These are phyloP conservation scores for Phlebiopsis gigantea DNA, from an alignment of 768 basidiomycete genomes.

Conservation along the genomic window DNA sequence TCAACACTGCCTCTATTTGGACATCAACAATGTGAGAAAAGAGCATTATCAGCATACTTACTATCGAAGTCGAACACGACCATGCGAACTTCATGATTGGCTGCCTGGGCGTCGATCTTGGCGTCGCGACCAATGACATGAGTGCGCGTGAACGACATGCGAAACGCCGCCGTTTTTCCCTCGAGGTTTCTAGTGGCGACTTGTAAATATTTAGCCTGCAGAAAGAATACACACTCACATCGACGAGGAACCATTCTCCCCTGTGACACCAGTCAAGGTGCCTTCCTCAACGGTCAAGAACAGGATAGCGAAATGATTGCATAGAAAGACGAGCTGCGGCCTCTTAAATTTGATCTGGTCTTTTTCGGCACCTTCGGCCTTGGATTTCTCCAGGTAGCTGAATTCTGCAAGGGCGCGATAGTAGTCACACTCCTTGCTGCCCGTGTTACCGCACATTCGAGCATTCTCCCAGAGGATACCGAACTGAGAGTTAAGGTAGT, in stretches of 20 bases:
- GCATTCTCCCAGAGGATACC: background rate
- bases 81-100: conserved; percentile 12
- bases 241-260: too few relatives aligned
- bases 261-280: conserved; percentile 17
- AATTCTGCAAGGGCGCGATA: too few relatives aligned
- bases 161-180: conserved; percentile 13
- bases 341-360: conserved; percentile 7
- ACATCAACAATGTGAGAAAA: too few relatives aligned
- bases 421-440: too few relatives aligned
- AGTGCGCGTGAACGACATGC: conserved; percentile 15
- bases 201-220: background rate
- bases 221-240: too few relatives aligned
- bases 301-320: conserved; percentile 26
- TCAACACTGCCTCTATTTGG: too few relatives aligned
- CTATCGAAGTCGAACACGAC: conserved; percentile 14
- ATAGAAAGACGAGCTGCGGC: conserved; percentile 24
- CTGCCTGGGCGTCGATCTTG: conserved; percentile 12
- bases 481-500: background rate
- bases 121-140: conserved; percentile 12
- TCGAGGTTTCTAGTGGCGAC: background rate
- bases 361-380: too few relatives aligned
- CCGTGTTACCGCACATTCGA: background rate
- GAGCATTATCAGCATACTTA: conserved; percentile 6
- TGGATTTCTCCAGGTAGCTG: too few relatives aligned
- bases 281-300: conserved; percentile 20